Base-by-base conservation (phyloP, 129 eudicot genomes). In the Flaveria trinervia region DNA sequence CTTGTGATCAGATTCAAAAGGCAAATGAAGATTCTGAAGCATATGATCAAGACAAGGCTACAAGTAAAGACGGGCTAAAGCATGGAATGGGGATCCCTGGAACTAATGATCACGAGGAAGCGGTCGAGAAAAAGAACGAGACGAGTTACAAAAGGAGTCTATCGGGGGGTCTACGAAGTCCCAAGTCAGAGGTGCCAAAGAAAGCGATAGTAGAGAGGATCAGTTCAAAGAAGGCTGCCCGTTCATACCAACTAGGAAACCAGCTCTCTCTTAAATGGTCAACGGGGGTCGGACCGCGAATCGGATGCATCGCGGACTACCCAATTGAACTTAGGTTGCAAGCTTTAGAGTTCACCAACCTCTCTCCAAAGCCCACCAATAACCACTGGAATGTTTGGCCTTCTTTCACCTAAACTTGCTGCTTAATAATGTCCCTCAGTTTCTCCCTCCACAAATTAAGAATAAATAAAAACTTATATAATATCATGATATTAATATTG, bases 301-400 rank as follows among this genome's bases (percentile, higher is more conserved):
- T 94, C 36, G 99, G 99, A 22, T 94, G 99, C 67, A 75, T 94
- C 20, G 97, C 96, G 1, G 99, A 94, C 82, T 94, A 94, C 82
- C 99, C 99, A 2, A 55, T 83, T 15, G 99, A 91, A 80, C 84
- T 94, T 57, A 86, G 97, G 82, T 46, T 88, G 64, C 96, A 94
- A 80, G 99, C 99, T 1, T 65, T 94, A 81, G 89, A 94, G 79
- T 86, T 94, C 75, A 89, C 96, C 13, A 82, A 82, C 65, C 93
- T 91, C 70, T 94, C 99, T 15, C 99, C 97, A 23, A 80, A 78
- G 52, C 16, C 77, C 28, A 51, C 74, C 28, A 51, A 72, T 7
- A 26, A 73, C 15, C 79, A 69, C 20, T 66, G 76, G 72, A 60
- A 20, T 52, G 79, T 39, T 73, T 84, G 89, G 26, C 77, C 77